These are phyloP conservation scores for Gastrolobium villosum DNA, from an alignment of 306 rosid genomes.

Conservation along the genomic window DNA sequence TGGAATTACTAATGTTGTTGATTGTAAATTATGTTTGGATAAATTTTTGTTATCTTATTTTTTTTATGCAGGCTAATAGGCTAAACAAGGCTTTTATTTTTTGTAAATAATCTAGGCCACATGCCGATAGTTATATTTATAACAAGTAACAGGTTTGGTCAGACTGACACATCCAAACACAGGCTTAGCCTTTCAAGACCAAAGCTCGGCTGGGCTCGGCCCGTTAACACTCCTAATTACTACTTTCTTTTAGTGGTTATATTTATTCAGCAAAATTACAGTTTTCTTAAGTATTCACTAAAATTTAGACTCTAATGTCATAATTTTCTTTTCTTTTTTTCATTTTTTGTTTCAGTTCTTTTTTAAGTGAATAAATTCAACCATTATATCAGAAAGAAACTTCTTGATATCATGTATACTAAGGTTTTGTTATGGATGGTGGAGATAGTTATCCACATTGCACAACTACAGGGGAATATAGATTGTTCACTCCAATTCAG, in stretches of 20 bases:
- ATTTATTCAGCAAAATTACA: neutral
- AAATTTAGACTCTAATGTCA: neutral
- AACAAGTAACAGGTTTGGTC: no score
- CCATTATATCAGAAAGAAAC: neutral
- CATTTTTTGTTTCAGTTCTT: neutral
- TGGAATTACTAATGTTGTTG: no score
- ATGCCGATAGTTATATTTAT: no score
- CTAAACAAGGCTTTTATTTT: no score
- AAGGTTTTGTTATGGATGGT: neutral
- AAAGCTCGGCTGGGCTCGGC: no score
- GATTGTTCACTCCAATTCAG: conserved; percentile 22
- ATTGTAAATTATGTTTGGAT: no score
- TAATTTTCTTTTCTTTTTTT: neutral
- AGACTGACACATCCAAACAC: no score
- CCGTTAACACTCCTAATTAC: no score
- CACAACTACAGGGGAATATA: neutral
- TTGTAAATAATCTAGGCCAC: no score
- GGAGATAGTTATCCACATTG: neutral
- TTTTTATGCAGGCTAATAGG: no score
- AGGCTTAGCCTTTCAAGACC: no score
- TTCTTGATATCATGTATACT: neutral
- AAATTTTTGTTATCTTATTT: no score
- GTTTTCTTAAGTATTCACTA: neutral
- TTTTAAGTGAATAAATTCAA: neutral
- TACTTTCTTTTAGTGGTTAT: neutral